Percentiles rank a stretch among this genome's conserved stretches.
phyloP scores from a whole-genome alignment of 345 rosid species.

The Trapa incisa region DNA sequence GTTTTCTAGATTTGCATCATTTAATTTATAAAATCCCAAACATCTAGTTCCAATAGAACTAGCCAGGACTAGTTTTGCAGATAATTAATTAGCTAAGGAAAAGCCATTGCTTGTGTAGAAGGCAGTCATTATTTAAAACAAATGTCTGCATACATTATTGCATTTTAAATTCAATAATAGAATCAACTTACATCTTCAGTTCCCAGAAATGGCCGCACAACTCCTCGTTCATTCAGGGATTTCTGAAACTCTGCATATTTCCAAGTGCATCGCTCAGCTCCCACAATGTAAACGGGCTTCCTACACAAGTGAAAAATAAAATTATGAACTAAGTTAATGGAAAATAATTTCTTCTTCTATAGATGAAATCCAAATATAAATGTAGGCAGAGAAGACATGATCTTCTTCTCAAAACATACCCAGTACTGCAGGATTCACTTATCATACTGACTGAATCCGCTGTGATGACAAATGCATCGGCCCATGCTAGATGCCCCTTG shows the following conservation, averaged over 20 bases:
- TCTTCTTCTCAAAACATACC: conserved; percentile 32
- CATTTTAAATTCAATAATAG: background rate
- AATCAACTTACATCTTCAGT: conserved; percentile 76
- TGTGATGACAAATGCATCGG: conserved; percentile 87
- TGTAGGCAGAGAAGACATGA: background rate
- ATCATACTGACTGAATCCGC: conserved; percentile 91
- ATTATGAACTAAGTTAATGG: background rate
- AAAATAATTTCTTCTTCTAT: background rate
- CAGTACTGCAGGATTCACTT: conserved; percentile 96
- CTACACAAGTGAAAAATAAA: conserved; percentile 24
- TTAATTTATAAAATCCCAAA: background rate
- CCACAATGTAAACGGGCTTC: conserved; percentile 84
- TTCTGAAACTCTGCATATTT: conserved; percentile 76
- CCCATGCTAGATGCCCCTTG: conserved; percentile 97
- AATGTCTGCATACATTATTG: background rate
- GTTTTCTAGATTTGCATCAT: background rate
- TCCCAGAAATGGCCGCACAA: conserved; percentile 69
- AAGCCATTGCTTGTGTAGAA: background rate
- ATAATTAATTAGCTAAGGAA: background rate
- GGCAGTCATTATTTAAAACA: background rate
- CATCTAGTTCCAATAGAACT: too few relatives aligned
- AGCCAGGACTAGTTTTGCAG: background rate
- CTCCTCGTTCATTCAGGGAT: conserved; percentile 72
- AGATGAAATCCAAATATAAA: background rate
- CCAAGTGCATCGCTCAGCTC: conserved; percentile 84